These are phyloP conservation scores for Dendrobium chrysotoxum DNA, from an alignment of 106 monocot species.

Conservation along the genomic window DNA sequence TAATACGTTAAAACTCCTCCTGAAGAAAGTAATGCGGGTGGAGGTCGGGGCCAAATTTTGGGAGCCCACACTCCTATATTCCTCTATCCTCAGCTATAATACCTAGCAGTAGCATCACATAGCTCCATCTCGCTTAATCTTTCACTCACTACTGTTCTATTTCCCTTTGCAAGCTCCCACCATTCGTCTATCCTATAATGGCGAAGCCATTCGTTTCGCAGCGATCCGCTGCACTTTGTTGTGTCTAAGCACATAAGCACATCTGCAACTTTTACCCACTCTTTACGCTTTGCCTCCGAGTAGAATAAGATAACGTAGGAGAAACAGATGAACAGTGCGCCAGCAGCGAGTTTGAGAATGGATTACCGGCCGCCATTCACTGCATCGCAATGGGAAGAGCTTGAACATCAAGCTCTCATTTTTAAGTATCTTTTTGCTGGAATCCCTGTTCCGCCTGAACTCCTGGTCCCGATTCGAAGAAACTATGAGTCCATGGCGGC, in stretches of 20 bases:
- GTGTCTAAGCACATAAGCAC: not conserved
- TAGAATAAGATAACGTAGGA: not conserved
- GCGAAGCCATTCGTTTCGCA: not conserved
- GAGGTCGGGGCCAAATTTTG: no score
- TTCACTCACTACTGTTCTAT: not conserved
- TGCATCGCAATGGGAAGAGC: conserved; percentile 50
- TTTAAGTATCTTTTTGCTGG: conserved; percentile 42
- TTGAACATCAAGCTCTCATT: conserved; percentile 48
- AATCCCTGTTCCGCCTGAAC: conserved; percentile 30
- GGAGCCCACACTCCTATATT: no score
- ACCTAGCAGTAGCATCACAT: conserved; percentile 4
- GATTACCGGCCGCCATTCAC: conserved; percentile 28
- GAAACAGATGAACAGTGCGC: conserved; percentile 14
- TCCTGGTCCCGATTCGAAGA: conserved; percentile 23
- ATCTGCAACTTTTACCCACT: not conserved
- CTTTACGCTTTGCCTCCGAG: not conserved
- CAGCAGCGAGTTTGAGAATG: not conserved
- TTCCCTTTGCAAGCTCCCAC: not conserved
- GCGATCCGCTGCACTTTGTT: not conserved
- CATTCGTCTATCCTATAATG: not conserved
- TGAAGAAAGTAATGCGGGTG: no score
- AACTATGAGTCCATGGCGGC: conserved; percentile 33
- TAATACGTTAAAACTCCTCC: no score
- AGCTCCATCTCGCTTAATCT: not conserved
- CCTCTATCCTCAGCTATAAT: not conserved